Evolutionary conservation across 2,329 filamentous ascomycete genomes (phyloP).

Genomic region (Zasmidium cellare): DNA sequence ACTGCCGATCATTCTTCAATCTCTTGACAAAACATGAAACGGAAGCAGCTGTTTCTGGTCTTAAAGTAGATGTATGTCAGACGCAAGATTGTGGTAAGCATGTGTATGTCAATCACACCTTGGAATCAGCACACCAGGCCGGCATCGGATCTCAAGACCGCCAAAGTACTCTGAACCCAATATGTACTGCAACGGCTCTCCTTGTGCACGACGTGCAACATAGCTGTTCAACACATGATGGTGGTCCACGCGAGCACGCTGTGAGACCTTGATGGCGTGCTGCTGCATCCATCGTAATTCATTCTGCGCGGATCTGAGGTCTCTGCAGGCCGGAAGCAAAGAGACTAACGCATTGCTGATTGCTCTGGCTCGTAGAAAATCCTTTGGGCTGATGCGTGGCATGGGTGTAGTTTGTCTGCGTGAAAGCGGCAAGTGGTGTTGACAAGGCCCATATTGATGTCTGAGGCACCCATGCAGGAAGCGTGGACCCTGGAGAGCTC

Average conservation of each 20-base stretch:
- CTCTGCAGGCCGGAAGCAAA: slow-evolving; percentile 65
- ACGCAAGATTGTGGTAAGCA: too few relatives aligned
- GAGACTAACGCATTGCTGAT: slow-evolving; percentile 50
- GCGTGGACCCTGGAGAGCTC: not conserved
- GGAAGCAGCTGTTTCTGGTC: slow-evolving; percentile 49
- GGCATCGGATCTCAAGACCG: slow-evolving; percentile 73
- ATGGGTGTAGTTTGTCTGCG: slow-evolving; percentile 14
- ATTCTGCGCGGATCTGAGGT: slow-evolving; percentile 62
- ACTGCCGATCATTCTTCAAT: slow-evolving; percentile 3
- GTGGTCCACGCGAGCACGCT: slow-evolving; percentile 18
- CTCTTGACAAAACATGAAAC: slow-evolving; percentile 32
- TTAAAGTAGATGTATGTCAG: slow-evolving; percentile 21
- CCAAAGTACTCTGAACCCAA: slow-evolving; percentile 89
- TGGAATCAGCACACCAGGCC: slow-evolving; percentile 79
- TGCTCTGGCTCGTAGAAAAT: slow-evolving; percentile 27
- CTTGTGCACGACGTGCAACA: slow-evolving; percentile 50
- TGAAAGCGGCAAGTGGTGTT: not conserved
- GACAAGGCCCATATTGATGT: not conserved
- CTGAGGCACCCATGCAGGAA: too few relatives aligned
- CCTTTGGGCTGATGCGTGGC: slow-evolving; percentile 32
- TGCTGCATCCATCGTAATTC: slow-evolving; percentile 74
- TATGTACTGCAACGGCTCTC: slow-evolving; percentile 85
- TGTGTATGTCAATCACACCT: slow-evolving; percentile 46
- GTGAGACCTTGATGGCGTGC: slow-evolving; percentile 43
- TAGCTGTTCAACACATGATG: slow-evolving; percentile 28